These are phyloP conservation scores for Botryotinia convoluta DNA, from an alignment of 2,329 filamentous ascomycete genomes.

Conservation along the genomic window DNA sequence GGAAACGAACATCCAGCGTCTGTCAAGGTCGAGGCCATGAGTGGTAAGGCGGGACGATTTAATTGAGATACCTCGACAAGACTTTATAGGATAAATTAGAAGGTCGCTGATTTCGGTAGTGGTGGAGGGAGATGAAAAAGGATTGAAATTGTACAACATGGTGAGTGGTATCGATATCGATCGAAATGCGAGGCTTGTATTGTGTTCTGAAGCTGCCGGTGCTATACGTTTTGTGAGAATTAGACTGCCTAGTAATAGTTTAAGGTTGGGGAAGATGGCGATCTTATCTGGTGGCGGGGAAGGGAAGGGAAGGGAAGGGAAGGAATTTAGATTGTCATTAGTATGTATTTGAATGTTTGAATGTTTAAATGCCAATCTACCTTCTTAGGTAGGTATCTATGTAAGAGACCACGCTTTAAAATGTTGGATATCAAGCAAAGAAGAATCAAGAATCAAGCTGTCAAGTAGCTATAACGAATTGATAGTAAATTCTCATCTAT, in stretches of 20 bases:
- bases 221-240: not conserved
- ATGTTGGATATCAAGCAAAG: not conserved
- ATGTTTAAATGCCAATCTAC: not conserved
- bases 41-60: conserved; percentile 50
- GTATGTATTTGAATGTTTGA: not conserved
- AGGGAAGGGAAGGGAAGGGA: not conserved
- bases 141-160: conserved; percentile 21
- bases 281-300: not conserved
- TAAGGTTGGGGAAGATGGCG: not conserved
- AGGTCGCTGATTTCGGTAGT: conserved; percentile 38
- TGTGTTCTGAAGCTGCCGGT: not conserved
- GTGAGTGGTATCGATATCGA: not conserved
- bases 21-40: conserved; percentile 59
- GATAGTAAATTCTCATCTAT: not conserved
- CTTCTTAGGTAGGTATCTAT: not conserved
- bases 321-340: not conserved
- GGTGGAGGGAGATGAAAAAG: conserved; percentile 22
- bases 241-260: not conserved
- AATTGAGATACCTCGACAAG: conserved; percentile 60
- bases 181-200: not conserved
- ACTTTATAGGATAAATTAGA: conserved; percentile 64
- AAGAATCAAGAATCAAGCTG: not conserved
- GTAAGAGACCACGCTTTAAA: not conserved
- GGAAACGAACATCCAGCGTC: conserved; percentile 65
- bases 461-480: not conserved